These are phyloP conservation scores for Volvox reticuliferus DNA, from an alignment of 139 green algal species.

Conservation along the genomic window DNA sequence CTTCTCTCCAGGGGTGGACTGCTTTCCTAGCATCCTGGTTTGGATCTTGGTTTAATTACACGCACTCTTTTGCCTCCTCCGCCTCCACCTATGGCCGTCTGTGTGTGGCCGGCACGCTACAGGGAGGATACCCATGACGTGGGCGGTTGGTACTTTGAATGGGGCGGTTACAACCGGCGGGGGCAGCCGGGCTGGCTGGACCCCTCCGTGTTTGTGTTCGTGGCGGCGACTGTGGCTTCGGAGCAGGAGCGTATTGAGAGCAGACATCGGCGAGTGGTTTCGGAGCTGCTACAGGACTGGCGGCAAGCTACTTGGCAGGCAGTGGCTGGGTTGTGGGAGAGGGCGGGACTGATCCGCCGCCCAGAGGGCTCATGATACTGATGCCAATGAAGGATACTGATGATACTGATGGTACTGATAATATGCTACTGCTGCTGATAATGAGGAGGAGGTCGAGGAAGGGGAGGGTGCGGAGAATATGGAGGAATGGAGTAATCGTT, in stretches of 20 bases:
- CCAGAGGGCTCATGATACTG: too few species aligned
- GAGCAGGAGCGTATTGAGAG: slow-evolving; percentile 41
- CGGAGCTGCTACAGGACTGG: not conserved
- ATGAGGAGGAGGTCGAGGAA: too few species aligned
- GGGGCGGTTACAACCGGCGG: slow-evolving; percentile 41
- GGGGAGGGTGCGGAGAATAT: too few species aligned
- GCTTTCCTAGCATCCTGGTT: too few species aligned
- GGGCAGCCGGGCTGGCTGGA: slow-evolving; percentile 3
- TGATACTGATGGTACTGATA: too few species aligned
- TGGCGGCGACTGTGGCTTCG: slow-evolving; percentile 31
- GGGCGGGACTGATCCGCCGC: too few species aligned
- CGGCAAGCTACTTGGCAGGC: not conserved
- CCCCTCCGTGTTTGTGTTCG: slow-evolving; percentile 49
- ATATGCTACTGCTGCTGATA: too few species aligned
- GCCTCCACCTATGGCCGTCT: not conserved
- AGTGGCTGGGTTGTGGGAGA: not conserved
- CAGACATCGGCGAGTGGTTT: not conserved
- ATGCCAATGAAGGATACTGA: too few species aligned
- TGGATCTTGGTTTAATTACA: too few species aligned
- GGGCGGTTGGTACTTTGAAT: slow-evolving; percentile 56
- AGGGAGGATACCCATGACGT: slow-evolving; percentile 44
- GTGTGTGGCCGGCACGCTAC: not conserved
- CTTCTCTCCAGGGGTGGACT: too few species aligned
- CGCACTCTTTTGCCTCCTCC: not conserved
- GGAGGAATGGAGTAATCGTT: too few species aligned